phyloP scores from a whole-genome alignment of 2,329 filamentous ascomycete species.

The Sporothrix brasiliensis region DNA sequence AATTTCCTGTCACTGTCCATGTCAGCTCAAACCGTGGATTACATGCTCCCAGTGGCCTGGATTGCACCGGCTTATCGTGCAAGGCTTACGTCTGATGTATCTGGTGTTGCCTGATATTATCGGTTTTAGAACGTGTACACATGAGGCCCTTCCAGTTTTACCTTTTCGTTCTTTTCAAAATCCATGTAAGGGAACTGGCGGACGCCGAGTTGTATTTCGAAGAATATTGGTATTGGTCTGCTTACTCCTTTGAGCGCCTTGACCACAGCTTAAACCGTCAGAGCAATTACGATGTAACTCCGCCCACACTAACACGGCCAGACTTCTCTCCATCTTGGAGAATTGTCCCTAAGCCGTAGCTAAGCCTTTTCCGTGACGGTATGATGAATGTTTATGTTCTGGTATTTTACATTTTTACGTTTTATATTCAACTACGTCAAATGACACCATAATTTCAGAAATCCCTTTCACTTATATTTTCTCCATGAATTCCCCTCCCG shows the following conservation, averaged over 20 bases:
- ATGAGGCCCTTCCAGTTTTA: neutral
- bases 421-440: neutral
- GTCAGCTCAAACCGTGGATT: neutral
- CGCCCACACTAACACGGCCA: neutral
- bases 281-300: neutral
- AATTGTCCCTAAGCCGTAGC: conserved; percentile 1
- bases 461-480: neutral
- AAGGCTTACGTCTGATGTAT: neutral
- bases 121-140: no score
- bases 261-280: neutral
- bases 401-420: neutral
- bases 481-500: neutral
- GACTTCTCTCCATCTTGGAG: neutral
- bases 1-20: neutral
- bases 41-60: neutral
- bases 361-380: neutral
- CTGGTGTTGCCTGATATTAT: neutral
- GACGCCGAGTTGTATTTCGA: conserved; percentile 15
- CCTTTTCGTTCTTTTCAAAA: no score
- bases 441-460: neutral
- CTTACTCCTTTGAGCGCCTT: neutral
- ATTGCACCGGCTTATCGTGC: neutral
- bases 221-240: neutral
- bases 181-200: neutral
- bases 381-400: neutral